These are phyloP conservation scores for Cordyceps farinosa DNA, from an alignment of 2,329 filamentous ascomycete genomes.

Conservation along the genomic window DNA sequence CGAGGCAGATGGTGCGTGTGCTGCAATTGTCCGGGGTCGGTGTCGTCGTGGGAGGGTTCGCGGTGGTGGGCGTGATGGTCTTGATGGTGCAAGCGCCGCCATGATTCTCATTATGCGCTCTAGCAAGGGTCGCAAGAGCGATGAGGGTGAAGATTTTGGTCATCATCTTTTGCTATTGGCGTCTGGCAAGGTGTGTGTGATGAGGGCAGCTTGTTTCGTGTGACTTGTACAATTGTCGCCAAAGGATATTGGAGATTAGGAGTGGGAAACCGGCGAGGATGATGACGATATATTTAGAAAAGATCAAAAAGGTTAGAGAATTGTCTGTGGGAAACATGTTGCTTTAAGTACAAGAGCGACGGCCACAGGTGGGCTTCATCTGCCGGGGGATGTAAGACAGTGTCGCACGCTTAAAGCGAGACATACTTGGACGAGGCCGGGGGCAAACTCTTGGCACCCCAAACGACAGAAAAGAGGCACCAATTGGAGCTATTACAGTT, in stretches of 20 bases:
- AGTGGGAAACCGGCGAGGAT: background rate
- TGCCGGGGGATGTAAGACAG: background rate
- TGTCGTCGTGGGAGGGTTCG: background rate
- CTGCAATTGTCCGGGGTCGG: conserved; percentile 23
- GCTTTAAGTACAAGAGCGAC: background rate
- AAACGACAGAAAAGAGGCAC: background rate
- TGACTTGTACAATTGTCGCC: background rate
- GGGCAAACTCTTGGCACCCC: background rate
- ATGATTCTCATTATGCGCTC: conserved; percentile 15
- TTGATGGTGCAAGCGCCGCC: conserved; percentile 20
- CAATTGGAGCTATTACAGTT: background rate
- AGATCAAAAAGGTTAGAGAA: too few relatives aligned
- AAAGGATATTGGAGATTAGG: too few relatives aligned
- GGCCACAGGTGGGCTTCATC: background rate
- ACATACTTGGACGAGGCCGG: conserved; percentile 1
- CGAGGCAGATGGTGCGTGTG: conserved; percentile 26
- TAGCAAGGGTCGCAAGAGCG: background rate
- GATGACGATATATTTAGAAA: too few relatives aligned
- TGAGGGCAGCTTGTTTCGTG: too few relatives aligned
- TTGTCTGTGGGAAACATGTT: background rate
- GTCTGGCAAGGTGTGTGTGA: background rate
- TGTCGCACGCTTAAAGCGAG: conserved; percentile 6
- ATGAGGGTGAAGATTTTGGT: background rate
- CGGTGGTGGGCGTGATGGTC: conserved; percentile 18
- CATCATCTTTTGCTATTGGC: background rate